Evolutionary conservation across 2,329 filamentous ascomycete genomes (phyloP), one percentile per base, ranked within the genome.

Genomic region (Metarhizium brunneum): DNA sequence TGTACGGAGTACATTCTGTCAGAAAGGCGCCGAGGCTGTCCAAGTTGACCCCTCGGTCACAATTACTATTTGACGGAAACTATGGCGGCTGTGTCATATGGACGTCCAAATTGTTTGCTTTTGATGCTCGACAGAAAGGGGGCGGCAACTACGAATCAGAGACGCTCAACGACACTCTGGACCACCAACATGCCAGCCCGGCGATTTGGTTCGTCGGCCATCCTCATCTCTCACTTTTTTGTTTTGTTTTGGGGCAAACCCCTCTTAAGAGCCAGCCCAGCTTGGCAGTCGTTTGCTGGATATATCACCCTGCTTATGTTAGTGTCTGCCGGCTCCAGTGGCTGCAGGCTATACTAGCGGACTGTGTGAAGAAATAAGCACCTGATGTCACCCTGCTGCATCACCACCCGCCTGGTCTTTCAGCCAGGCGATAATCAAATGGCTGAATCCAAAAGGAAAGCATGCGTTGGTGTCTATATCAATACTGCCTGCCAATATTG

Each of bases 161-260:
- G 25, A 54, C 30, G 52, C 54, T 48, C 54, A 50, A 54, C n/a
- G 47, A 47, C 48, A 42, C 52, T 45, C 50, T 47, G 55, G 42
- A 56, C 56, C 56, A 53, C 52, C 51, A 54, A 48, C 61, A 61
- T 59, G 50, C 57, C 60, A 61, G 57, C 58, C 52, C 53, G 58
- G 53, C 57, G 54, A 60, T 60, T 59, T 58, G 53, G 53, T 53
- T 57, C 8, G 13, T 16, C 6, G 18, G 45, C 53, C 53, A 29
- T 54, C 58, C 6, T 61, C 59, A 60, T 48, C 55, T 62, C 52
- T 61, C 56, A 60, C 50, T 54, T 62, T 57, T 50, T 38, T 52
- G 4, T 16, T 40, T 56, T 56, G 52, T 35, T 50, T 47, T 54
- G 25, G n/a, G 29, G 47, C 54, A 42, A 43, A n/a, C 36, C 50